These are phyloP conservation scores for Glycine latifolia DNA, from an alignment of 306 rosid genomes.

Conservation along the genomic window DNA sequence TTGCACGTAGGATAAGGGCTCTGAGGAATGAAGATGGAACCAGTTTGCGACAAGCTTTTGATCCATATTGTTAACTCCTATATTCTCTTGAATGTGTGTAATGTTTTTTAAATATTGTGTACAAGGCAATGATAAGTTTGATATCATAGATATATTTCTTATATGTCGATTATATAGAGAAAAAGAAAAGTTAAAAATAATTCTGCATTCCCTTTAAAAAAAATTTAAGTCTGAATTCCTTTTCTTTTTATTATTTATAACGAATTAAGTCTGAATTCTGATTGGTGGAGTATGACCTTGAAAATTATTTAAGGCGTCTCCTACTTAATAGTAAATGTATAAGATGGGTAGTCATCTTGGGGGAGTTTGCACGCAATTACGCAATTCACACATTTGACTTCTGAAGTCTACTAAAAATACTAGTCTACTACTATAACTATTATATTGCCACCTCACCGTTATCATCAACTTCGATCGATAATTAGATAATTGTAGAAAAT, in stretches of 20 bases:
- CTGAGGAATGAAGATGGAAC: conserved; percentile 48
- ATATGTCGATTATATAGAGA: no score
- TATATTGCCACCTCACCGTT: conserved; percentile 15
- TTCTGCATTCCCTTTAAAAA: no score
- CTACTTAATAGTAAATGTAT: conserved; percentile 15
- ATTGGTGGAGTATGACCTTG: neutral
- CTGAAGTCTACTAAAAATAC: conserved; percentile 16
- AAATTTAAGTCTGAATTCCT: no score
- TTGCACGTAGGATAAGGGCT: conserved; percentile 55
- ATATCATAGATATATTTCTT: neutral
- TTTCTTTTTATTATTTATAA: no score
- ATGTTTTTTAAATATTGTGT: neutral
- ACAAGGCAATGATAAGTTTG: neutral
- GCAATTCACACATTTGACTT: conserved; percentile 27
- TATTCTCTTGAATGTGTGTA: neutral
- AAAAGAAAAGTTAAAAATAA: no score
- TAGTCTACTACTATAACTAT: neutral
- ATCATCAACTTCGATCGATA: neutral
- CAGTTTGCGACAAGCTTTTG: conserved; percentile 50
- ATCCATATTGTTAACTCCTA: conserved; percentile 34
- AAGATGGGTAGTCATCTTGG: neutral
- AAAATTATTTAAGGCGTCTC: conserved; percentile 6
- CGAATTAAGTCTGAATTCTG: neutral
- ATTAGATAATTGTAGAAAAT: neutral
- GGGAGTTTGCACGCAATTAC: neutral